Percentiles rank a stretch among this genome's conserved stretches.
Evolutionary conservation across 2,329 filamentous ascomycete species (phyloP).

Genomic region (Aspergillus fructus): DNA sequence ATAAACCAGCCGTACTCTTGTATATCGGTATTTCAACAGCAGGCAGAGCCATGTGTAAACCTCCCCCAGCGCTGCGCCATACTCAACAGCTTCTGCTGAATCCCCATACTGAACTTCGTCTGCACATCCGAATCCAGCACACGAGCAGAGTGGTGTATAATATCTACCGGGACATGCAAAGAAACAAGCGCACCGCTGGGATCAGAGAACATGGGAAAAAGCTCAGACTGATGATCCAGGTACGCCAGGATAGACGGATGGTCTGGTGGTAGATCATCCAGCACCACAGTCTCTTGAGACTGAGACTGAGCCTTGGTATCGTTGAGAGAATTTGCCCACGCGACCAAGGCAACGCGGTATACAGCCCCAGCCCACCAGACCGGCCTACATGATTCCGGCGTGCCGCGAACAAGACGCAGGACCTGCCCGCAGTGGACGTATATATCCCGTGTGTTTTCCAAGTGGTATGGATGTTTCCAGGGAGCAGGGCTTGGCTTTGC

Average conservation of each 20-base stretch:
- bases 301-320: background rate
- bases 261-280: background rate
- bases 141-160: background rate
- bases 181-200: background rate
- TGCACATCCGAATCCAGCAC: background rate
- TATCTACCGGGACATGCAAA: background rate
- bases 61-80: background rate
- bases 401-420: background rate
- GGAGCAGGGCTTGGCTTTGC: background rate
- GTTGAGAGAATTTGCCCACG: background rate
- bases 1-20: no score
- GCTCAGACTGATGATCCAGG: background rate
- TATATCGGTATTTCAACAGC: no score
- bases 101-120: background rate
- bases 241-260: background rate
- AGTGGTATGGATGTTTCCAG: background rate
- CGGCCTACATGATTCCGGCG: background rate
- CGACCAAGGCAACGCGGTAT: background rate
- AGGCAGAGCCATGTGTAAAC: background rate
- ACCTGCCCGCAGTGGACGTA: background rate
- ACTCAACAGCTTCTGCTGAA: background rate
- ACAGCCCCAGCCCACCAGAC: background rate
- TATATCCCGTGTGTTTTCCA: background rate
- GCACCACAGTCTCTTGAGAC: background rate
- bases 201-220: background rate